Percentiles rank a stretch among this genome's conserved stretches.
Evolutionary conservation across 106 monocot species (phyloP).

Genomic region (Gastrodia elata): DNA sequence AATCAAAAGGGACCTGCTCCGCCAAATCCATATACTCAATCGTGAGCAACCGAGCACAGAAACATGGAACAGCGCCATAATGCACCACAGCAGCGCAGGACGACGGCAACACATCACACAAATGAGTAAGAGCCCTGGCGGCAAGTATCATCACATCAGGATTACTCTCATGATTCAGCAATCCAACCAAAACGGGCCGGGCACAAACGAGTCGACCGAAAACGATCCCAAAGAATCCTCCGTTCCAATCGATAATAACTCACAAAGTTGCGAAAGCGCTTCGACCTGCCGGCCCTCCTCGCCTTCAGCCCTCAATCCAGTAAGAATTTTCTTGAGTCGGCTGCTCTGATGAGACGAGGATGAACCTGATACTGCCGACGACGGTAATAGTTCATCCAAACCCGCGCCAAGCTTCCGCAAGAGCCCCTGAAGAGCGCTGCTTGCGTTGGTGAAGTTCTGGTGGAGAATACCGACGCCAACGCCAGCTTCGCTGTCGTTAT

Average conservation of each 20-base stretch:
- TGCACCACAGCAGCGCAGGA: slow-evolving; percentile 90
- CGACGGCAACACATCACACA: slow-evolving; percentile 84
- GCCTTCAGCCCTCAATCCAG: slow-evolving; percentile 72
- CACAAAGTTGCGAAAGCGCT: slow-evolving; percentile 89
- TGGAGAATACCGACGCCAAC: slow-evolving; percentile 42
- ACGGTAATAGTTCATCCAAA: slow-evolving; percentile 81
- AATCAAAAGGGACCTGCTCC: slow-evolving; percentile 54
- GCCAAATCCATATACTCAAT: slow-evolving; percentile 99
- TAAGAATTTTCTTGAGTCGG: slow-evolving; percentile 76
- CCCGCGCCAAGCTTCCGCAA: slow-evolving; percentile 91
- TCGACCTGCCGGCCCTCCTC: slow-evolving; percentile 92
- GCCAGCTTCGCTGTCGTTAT: slow-evolving; percentile 39
- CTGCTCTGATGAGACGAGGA: slow-evolving; percentile 47
- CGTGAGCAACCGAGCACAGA: slow-evolving; percentile 76
- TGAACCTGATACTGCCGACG: slow-evolving; percentile 37
- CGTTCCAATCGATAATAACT: slow-evolving; percentile 90
- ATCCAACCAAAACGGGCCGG: slow-evolving; percentile 74
- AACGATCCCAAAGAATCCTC: slow-evolving; percentile 84
- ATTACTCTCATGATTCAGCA: slow-evolving; percentile 83
- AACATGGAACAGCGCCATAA: slow-evolving; percentile 86
- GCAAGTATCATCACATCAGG: slow-evolving; percentile 94
- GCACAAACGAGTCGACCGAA: slow-evolving; percentile 92
- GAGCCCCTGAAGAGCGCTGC: slow-evolving; percentile 84
- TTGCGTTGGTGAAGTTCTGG: slow-evolving; percentile 69
- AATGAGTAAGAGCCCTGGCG: slow-evolving; percentile 81